Base-by-base conservation (phyloP, 352 stramenopile genomes). In the Phytophthora megakarya region DNA sequence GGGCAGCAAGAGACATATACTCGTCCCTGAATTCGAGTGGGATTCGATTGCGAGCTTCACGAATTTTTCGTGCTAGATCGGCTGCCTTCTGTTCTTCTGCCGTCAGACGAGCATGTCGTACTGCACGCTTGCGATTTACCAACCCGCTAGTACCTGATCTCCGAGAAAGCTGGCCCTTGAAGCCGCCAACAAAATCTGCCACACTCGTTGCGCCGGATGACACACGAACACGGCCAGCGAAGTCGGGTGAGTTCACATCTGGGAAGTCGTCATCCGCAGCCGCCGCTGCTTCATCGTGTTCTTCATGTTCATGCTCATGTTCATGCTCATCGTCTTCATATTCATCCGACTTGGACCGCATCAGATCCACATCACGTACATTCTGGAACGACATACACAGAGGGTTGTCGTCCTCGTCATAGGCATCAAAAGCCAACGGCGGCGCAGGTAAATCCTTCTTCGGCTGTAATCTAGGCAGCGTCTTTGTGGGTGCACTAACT, bases 141-240 rank as follows among this genome's bases (percentile, higher is more conserved):
- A 86, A 73, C 8, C 69, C 75, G 23, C 65, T 76, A 8, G 67
- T 22, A 12, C 73, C 72, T 30, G 70, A 67, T 50, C 78, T 73
- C 8, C 70, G 58, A 32, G 70, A 82, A 12, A 81, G 67, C 28
- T 87, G 75, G 23, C 74, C 67, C 61, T 88, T 88, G 49, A 80
- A 90, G 19, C 81, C 81, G 22, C 81, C 81, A 16, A 90, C 69
- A 54, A 90, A 90, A n/a, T 84, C 80, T 25, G 76, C 72, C 26
- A 90, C 76, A 46, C 71, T 90, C 18, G 64, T 72, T 53, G 73
- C 72, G 25, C 64, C 64, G 12, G 72, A 75, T 43, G 72, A 81
- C 61, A 80, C 61, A 51, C 73, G 63, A 47, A 78, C 63, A 37
- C 62, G 75, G 23, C 72, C 72, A 38, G 56, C 52, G n/a, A 70